Base-by-base conservation (phyloP, 2,329 filamentous ascomycete species). In the Botryosphaeria agaves region DNA sequence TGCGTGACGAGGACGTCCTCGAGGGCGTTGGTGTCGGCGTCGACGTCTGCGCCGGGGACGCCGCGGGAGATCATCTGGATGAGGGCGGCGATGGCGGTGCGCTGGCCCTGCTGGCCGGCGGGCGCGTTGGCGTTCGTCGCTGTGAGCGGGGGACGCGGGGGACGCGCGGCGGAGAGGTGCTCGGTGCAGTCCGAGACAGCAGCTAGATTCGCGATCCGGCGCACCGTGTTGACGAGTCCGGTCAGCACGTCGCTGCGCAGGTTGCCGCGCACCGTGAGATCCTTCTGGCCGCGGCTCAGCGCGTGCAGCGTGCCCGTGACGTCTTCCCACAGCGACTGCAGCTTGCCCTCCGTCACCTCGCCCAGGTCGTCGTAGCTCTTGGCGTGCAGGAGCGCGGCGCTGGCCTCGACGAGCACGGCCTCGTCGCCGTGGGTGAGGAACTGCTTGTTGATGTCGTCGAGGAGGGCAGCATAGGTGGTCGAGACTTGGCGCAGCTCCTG, bases 401-500 rank as follows among this genome's bases (percentile, higher is more conserved):
- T 77, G 9, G 84, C 87, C 51, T 94, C 85, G 7, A 73, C 72
- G 27, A 98, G 64, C 12, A 95, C 85, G 32, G 71, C 70, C 42
- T 81, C 78, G 44, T 92, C 82, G 26, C 81, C 80, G 47, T 98
- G 89, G n/a, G 83, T 74, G 43, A 79, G 74, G 56, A 98, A 95
- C 44, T 98, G 89, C 34, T 82, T 83, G 51, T 81, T 84, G 42
- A 95, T 83, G 44, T 94, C 85, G 41, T 93, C 84, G 2, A 98
- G 62, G 18, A 95, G 59, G 14, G 76, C 72, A 5, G 76, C 71
- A 46, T 91, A 92, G 2, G 74, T 76, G 2, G 77, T 75, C 1
- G 82, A 72, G 40, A 91, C 83, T 48, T 93, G 84, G 30, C 85
- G 76, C 21, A 95, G 61, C 45, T 92, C 81, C 47, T 85, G 77